phyloP scores from a whole-genome alignment of 164 flowering plant genomes.

The Stephania yunnanensis region DNA sequence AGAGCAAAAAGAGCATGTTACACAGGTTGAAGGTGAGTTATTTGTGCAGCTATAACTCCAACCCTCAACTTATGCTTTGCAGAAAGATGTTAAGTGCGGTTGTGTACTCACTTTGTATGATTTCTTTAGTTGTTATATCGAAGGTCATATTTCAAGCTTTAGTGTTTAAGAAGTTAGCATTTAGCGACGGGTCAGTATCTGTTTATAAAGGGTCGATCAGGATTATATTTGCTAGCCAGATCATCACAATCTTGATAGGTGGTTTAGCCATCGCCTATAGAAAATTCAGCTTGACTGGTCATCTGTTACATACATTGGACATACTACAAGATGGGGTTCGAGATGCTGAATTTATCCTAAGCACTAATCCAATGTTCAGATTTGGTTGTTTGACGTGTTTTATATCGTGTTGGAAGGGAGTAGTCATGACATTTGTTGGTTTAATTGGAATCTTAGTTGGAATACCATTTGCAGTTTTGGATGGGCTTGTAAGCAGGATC shows the following conservation, averaged over 20 bases:
- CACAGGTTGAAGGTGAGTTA: not conserved
- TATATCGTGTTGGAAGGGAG: no score
- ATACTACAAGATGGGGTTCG: no score
- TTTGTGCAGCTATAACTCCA: not conserved
- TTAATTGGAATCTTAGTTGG: no score
- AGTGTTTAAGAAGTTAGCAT: not conserved
- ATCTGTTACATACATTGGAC: no score
- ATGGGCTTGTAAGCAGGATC: no score
- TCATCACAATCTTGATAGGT: not conserved
- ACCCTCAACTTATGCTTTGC: not conserved
- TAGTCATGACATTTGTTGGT: no score
- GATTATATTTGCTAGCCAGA: not conserved
- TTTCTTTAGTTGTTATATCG: not conserved
- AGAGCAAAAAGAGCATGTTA: not conserved
- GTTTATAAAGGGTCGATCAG: not conserved
- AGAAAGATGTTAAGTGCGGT: not conserved
- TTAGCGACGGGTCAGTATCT: not conserved
- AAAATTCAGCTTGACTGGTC: not conserved
- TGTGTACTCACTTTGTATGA: not conserved
- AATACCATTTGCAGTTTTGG: no score
- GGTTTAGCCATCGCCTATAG: not conserved
- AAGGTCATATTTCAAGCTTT: not conserved
- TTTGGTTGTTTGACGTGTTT: no score
- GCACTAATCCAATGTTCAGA: not conserved
- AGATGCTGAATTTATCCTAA: not conserved